phyloP scores from a whole-genome alignment of 305 asterid genomes.

The Fraxinus latifolia region DNA sequence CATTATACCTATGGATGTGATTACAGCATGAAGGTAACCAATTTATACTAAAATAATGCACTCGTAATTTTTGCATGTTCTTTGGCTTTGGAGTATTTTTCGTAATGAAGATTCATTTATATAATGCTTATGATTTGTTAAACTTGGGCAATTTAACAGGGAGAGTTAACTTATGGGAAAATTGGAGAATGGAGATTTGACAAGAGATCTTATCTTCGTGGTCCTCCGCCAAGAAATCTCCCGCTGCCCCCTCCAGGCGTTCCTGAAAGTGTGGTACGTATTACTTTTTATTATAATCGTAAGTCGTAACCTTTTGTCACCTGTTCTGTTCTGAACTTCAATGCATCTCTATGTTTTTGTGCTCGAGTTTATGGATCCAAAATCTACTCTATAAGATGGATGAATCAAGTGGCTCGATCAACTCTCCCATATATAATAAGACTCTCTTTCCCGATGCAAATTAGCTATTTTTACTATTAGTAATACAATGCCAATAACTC shows the following conservation, averaged over 20 bases:
- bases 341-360: background rate
- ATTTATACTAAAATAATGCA: background rate
- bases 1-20: constrained; percentile 97
- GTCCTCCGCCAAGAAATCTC: constrained; percentile 78
- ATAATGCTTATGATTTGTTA: constrained; percentile 6
- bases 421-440: background rate
- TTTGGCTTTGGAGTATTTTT: background rate
- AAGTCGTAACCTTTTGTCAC: background rate
- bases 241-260: constrained; percentile 90
- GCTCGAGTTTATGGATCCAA: background rate
- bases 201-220: constrained; percentile 77
- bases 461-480: background rate
- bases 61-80: background rate
- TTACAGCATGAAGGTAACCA: constrained; percentile 81
- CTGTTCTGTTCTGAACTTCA: background rate
- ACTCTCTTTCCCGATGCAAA: background rate
- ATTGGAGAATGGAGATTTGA: constrained; percentile 98
- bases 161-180: constrained; percentile 83
- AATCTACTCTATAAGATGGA: constrained; percentile 13
- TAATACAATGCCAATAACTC: background rate
- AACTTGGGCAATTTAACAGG: constrained; percentile 47
- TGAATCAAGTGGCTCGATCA: background rate
- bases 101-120: background rate
- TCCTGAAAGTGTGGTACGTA: constrained; percentile 95
- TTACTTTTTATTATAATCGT: background rate